These are phyloP conservation scores for Pleodorina starrii DNA, from an alignment of 139 green algal species.

Conservation along the genomic window DNA sequence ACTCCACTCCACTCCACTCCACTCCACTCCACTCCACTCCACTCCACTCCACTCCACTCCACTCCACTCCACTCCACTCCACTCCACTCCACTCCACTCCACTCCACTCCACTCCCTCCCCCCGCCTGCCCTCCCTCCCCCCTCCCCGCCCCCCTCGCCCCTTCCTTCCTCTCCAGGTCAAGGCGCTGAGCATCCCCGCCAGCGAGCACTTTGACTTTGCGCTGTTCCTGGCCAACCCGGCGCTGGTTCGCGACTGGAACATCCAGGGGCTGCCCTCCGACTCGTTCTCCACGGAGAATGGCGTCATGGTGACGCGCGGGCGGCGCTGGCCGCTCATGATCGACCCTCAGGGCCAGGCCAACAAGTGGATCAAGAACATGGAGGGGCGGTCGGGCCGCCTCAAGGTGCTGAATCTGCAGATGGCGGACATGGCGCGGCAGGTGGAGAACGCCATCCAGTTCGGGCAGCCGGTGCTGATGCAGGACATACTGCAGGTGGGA, in stretches of 20 bases:
- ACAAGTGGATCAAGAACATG: constrained; percentile 91
- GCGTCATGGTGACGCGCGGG: constrained; percentile 82
- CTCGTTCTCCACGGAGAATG: constrained; percentile 87
- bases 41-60: too few relatives aligned
- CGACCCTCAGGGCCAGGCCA: constrained; percentile 87
- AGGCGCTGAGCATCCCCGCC: constrained; percentile 75
- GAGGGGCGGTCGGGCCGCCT: constrained; percentile 72
- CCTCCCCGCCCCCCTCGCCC: too few relatives aligned
- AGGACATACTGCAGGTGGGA: constrained; percentile 65
- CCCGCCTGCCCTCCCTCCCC: too few relatives aligned
- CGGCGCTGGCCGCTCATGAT: constrained; percentile 87
- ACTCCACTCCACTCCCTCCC: too few relatives aligned
- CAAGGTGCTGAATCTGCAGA: constrained; percentile 81
- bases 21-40: too few relatives aligned
- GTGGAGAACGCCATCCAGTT: constrained; percentile 90
- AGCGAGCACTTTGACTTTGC: constrained; percentile 80
- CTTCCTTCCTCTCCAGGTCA: too few relatives aligned
- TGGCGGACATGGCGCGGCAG: constrained; percentile 82
- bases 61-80: too few relatives aligned
- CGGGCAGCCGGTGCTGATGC: constrained; percentile 85
- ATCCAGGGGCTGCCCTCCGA: constrained; percentile 86
- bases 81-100: too few relatives aligned
- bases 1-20: too few relatives aligned
- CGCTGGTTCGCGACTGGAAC: constrained; percentile 86
- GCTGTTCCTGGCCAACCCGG: constrained; percentile 83